These are phyloP conservation scores for Hysterangium stoloniferum DNA, from an alignment of 768 basidiomycete species.

Conservation along the genomic window DNA sequence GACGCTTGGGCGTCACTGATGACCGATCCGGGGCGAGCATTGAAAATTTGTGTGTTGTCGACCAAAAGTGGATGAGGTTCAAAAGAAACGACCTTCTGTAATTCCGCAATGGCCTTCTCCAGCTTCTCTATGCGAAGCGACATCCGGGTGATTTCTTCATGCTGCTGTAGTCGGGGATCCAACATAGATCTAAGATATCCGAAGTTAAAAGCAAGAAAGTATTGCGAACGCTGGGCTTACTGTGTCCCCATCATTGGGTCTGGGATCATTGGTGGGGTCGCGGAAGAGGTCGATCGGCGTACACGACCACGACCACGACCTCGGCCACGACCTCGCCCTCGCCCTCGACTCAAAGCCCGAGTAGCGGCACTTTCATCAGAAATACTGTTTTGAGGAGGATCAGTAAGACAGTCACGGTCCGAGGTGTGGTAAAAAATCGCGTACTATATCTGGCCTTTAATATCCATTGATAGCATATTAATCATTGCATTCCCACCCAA, in stretches of 20 bases:
- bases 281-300: not conserved
- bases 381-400: no score
- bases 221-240: not conserved
- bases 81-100: not conserved
- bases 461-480: no score
- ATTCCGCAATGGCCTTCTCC: slow-evolving; percentile 3
- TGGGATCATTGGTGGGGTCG: not conserved
- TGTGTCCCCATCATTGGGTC: not conserved
- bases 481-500: no score
- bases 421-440: no score
- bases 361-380: no score
- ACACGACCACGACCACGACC: not conserved
- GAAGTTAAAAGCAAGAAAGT: not conserved
- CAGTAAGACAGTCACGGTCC: no score
- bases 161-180: slow-evolving; percentile 2
- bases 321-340: not conserved
- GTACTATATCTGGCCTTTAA: no score
- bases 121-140: not conserved
- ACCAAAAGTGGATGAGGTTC: not conserved
- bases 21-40: not conserved
- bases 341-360: no score
- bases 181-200: not conserved
- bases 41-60: not conserved
- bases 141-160: not conserved
- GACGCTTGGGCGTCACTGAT: not conserved